These are phyloP conservation scores for Fomes fomentarius DNA, from an alignment of 1,284 basidiomycete species.

Conservation along the genomic window DNA sequence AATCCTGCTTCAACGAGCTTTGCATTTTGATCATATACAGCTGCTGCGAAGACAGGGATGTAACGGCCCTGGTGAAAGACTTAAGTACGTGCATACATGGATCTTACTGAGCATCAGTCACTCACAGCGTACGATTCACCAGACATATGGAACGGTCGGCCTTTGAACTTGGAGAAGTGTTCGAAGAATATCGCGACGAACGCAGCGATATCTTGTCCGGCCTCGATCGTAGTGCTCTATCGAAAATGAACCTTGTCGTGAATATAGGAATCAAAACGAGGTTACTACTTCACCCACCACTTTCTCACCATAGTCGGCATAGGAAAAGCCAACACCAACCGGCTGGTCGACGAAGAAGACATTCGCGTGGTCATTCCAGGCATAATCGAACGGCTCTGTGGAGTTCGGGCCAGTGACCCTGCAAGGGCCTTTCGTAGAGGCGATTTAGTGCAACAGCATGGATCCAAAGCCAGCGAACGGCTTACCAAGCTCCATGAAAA, in stretches of 20 bases:
- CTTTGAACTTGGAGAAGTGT: slow-evolving; percentile 68
- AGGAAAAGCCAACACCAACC: slow-evolving; percentile 68
- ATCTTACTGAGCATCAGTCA: too few species aligned
- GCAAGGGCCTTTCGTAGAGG: slow-evolving; percentile 31
- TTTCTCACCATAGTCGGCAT: slow-evolving; percentile 69
- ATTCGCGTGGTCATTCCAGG: slow-evolving; percentile 73
- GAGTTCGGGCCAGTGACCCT: slow-evolving; percentile 42
- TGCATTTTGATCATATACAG: slow-evolving; percentile 80
- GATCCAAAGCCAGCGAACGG: neutral
- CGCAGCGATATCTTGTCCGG: slow-evolving; percentile 68
- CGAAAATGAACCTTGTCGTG: neutral
- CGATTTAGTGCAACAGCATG: neutral
- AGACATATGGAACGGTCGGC: slow-evolving; percentile 70
- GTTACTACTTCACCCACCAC: slow-evolving; percentile 62
- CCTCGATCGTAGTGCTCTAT: slow-evolving; percentile 65
- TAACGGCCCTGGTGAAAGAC: slow-evolving; percentile 65
- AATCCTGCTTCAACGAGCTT: slow-evolving; percentile 58
- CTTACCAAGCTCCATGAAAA: slow-evolving; percentile 68
- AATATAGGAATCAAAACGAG: neutral
- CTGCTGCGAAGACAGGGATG: slow-evolving; percentile 81
- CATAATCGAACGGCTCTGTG: slow-evolving; percentile 54
- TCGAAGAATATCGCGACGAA: slow-evolving; percentile 81
- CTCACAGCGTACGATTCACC: slow-evolving; percentile 53
- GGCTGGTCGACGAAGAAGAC: slow-evolving; percentile 75
- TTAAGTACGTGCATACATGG: neutral